Evolutionary conservation across 1,139 yeast genomes (phyloP), one percentile per base, ranked within the genome.

Genomic region (Kluyveromyces sp.): DNA sequence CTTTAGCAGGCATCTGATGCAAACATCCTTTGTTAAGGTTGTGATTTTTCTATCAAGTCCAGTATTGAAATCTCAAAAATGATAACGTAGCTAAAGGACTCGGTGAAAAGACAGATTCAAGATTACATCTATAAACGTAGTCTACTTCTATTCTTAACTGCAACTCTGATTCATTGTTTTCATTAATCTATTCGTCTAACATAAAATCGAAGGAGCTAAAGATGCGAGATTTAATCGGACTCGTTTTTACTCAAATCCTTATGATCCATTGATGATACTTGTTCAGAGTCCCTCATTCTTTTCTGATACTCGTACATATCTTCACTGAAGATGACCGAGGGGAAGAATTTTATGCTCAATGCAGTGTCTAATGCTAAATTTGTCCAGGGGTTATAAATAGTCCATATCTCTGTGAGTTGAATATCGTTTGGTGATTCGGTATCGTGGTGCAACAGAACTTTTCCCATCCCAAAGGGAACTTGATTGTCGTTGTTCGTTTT

Each of bases 381-480:
- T 49, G 59, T 51, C 66, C 66, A 63, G 6, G 66, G 66, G 42
- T 61, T 63, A 36, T 61, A 56, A 2, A 60, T 41, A 4, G 55
- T 45, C 64, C 65, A 61, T 8, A 58, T 47, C 31, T 61, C 63
- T 17, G 51, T 48, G 7, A 61, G 42, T 33, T 58, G 54, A 3
- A 63, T 47, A 6, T 57, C 55, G 15, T 57, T 55, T 2, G 60
- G 48, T 3, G 42, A 41, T 18, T 47, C 48, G 3, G 46, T 43
- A 16, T 45, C 46, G 7, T 49, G 48, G 36, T 50, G 58, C 36
- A 58, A 30, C 6, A 52, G 20, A 12, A 58, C 44, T 6, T 54
- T 54, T 34, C 58, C 49, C n/a, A 46, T 11, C 6, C 49, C 45
- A 15, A 42, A 47, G 33, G 37, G 51, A 3, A 26, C 29, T 39